A percentile compares a stretch with the other conserved stretches of the same genome.
phyloP scores from a whole-genome alignment of 2,329 filamentous ascomycete species.

The Colletotrichum ledebouriae region DNA sequence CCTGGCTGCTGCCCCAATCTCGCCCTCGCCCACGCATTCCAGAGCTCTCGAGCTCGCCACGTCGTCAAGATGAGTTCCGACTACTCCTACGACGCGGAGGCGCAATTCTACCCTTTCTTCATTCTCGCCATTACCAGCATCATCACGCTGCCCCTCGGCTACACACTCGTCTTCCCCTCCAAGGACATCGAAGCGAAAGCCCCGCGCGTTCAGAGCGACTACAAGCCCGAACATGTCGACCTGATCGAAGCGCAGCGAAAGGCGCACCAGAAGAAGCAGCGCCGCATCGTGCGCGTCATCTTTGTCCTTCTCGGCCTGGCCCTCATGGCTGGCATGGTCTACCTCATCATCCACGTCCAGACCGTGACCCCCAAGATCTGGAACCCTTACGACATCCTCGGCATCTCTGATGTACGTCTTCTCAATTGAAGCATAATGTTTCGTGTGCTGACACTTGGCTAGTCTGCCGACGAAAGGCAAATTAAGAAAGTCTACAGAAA shows the following conservation, averaged over 20 bases:
- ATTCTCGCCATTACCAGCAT: conserved; percentile 90
- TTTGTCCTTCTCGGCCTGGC: conserved; percentile 83
- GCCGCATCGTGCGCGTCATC: conserved; percentile 86
- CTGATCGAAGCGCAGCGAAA: conserved; percentile 85
- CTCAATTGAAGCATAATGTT: neutral
- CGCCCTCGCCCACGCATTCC: conserved; percentile 19
- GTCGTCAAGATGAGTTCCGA: conserved; percentile 83
- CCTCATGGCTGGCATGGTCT: conserved; percentile 90
- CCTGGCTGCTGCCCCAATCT: conserved; percentile 17
- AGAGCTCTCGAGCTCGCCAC: conserved; percentile 51
- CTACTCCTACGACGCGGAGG: conserved; percentile 98
- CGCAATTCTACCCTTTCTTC: conserved; percentile 99
- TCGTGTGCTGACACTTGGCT: conserved; percentile 32
- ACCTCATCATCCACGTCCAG: conserved; percentile 86
- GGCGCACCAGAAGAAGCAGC: conserved; percentile 90
- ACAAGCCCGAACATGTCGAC: conserved; percentile 84
- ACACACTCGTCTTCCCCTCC: conserved; percentile 84
- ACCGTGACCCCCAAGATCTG: conserved; percentile 82
- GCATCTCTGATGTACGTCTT: conserved; percentile 78
- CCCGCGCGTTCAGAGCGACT: conserved; percentile 84
- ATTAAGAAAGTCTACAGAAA: conserved; percentile 94
- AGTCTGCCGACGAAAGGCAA: conserved; percentile 84
- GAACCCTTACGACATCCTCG: conserved; percentile 97
- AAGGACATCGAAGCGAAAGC: conserved; percentile 84
- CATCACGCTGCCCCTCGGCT: conserved; percentile 90